Conservation (phyloP, 257 asterid genomes). For the Perilla frutescens region DNA sequence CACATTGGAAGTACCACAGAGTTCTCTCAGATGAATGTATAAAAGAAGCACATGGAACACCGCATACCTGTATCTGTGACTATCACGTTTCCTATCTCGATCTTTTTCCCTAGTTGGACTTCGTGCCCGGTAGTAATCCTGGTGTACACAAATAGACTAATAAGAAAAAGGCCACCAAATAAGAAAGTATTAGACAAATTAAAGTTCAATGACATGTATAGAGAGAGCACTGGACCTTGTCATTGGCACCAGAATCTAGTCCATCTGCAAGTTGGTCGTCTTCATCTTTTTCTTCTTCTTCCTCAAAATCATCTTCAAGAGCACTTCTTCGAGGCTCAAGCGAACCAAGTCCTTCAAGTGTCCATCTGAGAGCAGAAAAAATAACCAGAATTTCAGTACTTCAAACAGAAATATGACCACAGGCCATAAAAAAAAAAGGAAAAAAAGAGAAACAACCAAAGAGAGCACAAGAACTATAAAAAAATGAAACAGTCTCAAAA, state of each 20-base stretch:
- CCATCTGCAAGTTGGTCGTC: conserved; percentile 74
- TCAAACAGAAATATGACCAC: conserved; percentile 13
- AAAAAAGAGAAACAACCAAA: conserved; percentile 11
- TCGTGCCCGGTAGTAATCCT: conserved; percentile 77
- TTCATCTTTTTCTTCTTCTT: conserved; percentile 96
- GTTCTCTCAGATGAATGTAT: conserved; percentile 5
- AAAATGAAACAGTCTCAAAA: neutral
- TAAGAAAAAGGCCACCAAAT: conserved; percentile 17
- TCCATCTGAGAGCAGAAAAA: conserved; percentile 58
- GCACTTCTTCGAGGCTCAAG: conserved; percentile 94
- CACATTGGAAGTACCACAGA: neutral
- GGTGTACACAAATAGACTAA: conserved; percentile 34
- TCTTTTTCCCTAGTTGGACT: conserved; percentile 91
- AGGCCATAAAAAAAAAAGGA: neutral
- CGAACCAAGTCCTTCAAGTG: conserved; percentile 73
- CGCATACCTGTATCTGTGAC: conserved; percentile 77
- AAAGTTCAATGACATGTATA: neutral
- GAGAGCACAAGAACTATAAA: neutral
- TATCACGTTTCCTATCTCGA: conserved; percentile 82
- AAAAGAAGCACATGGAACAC: conserved; percentile 8
- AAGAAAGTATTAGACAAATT: conserved; percentile 11
- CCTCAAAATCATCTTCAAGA: conserved; percentile 98
- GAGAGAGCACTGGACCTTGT: conserved; percentile 57
- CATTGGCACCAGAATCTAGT: conserved; percentile 58
- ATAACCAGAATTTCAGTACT: conserved; percentile 21